These are phyloP conservation scores for Colletotrichum sp. DNA, from an alignment of 2,329 filamentous ascomycete genomes.

Conservation along the genomic window DNA sequence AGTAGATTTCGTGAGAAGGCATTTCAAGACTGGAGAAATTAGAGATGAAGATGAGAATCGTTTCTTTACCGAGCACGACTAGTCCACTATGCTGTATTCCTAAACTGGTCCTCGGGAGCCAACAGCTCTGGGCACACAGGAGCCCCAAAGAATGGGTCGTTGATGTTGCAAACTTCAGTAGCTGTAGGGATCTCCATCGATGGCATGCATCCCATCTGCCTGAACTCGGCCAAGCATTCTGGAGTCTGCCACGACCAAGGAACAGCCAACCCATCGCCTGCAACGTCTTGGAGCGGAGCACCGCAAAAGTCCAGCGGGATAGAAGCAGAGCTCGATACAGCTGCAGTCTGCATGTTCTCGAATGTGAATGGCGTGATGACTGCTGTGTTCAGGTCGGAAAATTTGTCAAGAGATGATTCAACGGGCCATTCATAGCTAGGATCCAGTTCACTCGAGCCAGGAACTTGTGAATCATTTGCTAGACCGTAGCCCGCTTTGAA, in stretches of 20 bases:
- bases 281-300: neutral
- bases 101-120: accelerated
- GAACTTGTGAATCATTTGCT: no score
- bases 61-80: neutral
- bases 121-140: neutral
- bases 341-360: neutral
- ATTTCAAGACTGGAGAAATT: neutral
- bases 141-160: neutral
- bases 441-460: no score
- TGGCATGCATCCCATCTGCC: neutral
- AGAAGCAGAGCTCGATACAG: neutral
- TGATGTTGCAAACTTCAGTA: neutral
- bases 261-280: neutral
- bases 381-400: neutral
- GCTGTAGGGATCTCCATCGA: neutral
- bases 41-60: neutral
- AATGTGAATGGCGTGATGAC: neutral
- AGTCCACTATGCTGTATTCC: neutral
- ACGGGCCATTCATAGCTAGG: no score
- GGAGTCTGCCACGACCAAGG: neutral
- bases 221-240: neutral
- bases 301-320: neutral
- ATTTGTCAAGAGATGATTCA: no score
- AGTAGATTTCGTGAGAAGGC: neutral
- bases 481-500: neutral